Conservation (phyloP, 129 eudicot genomes). For the Artemisia annua region DNA sequence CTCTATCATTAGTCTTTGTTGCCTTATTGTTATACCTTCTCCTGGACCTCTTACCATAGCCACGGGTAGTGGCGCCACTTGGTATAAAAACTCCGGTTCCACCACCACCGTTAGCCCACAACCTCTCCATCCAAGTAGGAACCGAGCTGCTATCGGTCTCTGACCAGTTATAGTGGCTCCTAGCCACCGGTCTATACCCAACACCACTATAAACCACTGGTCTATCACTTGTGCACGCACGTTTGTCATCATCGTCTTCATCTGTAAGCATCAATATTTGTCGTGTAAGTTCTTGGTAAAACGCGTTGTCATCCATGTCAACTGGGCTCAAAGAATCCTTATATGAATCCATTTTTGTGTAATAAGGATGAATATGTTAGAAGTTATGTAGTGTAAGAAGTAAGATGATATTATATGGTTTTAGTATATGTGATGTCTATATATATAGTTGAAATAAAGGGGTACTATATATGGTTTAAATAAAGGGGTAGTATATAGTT, state of each 20-base stretch:
- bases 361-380: background rate
- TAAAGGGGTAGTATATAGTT: background rate
- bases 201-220: slow-evolving; percentile 26
- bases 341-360: slow-evolving; percentile 24
- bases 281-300: slow-evolving; percentile 35
- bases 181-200: slow-evolving; percentile 21
- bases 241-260: slow-evolving; percentile 32
- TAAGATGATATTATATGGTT: background rate
- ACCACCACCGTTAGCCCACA: slow-evolving; percentile 32
- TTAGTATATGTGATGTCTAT: background rate
- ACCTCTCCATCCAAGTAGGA: slow-evolving; percentile 35
- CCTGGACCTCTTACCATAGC: slow-evolving; percentile 16
- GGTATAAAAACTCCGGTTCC: slow-evolving; percentile 46
- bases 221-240: background rate
- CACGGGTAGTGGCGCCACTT: background rate
- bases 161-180: slow-evolving; percentile 29
- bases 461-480: slow-evolving; percentile 21
- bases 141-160: slow-evolving; percentile 16
- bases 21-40: slow-evolving; percentile 25
- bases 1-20: slow-evolving; percentile 27
- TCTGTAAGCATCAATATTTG: slow-evolving; percentile 37
- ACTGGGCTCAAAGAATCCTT: slow-evolving; percentile 11
- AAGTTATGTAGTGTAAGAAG: background rate
- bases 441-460: slow-evolving; percentile 18
- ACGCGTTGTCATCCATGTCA: slow-evolving; percentile 24